These are phyloP conservation scores for Backusella parvicylindrica DNA, from an alignment of 192 early-diverging fungal genomes.

Conservation along the genomic window DNA sequence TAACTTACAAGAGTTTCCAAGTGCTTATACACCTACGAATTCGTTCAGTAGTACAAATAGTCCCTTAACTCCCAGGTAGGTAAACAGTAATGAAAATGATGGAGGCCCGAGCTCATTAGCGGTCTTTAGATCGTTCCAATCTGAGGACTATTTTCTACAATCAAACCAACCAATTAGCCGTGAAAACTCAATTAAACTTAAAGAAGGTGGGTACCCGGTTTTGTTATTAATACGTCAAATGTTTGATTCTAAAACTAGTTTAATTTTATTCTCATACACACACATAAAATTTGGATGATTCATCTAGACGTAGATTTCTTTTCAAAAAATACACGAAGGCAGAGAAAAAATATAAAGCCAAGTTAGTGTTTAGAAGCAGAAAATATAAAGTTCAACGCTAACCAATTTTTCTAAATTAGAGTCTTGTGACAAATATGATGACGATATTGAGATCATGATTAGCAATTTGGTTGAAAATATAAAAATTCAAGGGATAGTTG, in stretches of 20 bases:
- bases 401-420: not conserved
- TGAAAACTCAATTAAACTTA: not conserved
- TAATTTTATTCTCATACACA: not conserved
- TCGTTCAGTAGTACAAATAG: not conserved
- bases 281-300: not conserved
- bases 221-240: not conserved
- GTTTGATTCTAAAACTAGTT: not conserved
- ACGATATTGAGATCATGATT: not conserved
- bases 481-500: not conserved
- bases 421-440: not conserved
- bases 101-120: not conserved
- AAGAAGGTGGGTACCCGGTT: not conserved
- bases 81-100: not conserved
- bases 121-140: conserved; percentile 1
- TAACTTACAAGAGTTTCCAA: not conserved
- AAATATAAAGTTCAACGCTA: not conserved
- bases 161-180: not conserved
- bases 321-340: not conserved
- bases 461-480: not conserved
- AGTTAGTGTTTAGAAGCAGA: not conserved
- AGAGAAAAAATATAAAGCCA: not conserved
- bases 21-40: not conserved
- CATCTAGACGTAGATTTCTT: not conserved
- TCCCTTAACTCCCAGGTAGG: not conserved
- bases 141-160: not conserved